A percentile compares a stretch with the other conserved stretches of the same genome.
Evolutionary conservation across 306 rosid genomes (phyloP).

Genomic region (Glycyrrhiza uralensis): DNA sequence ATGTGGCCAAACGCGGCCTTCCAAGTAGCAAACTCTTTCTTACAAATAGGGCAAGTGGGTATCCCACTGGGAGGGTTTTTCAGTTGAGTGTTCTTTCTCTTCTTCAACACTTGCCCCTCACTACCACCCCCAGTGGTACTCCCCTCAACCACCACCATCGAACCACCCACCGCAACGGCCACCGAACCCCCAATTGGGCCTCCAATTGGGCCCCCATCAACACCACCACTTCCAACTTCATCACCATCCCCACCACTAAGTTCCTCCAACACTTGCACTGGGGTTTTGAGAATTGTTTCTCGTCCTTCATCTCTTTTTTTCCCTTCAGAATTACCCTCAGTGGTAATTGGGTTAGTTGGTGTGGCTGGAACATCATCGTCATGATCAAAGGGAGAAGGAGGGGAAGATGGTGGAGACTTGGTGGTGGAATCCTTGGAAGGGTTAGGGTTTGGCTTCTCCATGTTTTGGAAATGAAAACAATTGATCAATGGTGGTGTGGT

Average conservation of each 20-base stretch:
- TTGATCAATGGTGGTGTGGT: neutral
- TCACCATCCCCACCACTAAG: neutral
- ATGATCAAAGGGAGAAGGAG: neutral
- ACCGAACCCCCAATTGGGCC: neutral
- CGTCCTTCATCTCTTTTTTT: neutral
- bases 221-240: neutral
- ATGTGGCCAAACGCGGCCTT: conserved; percentile 44
- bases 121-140: no score
- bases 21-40: conserved; percentile 21
- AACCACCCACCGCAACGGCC: neutral
- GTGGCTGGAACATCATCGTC: neutral
- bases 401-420: neutral
- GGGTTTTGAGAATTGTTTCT: neutral
- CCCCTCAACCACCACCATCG: neutral
- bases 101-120: neutral
- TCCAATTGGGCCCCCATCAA: neutral
- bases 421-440: neutral
- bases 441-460: neutral
- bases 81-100: neutral
- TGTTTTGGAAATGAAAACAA: neutral
- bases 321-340: neutral
- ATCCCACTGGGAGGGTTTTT: conserved; percentile 23
- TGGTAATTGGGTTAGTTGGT: neutral
- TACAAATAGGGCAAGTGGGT: conserved; percentile 29
- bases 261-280: conserved; percentile 8